These are phyloP conservation scores for Mortierella sp. DNA, from an alignment of 371 early-diverging fungal species.

Conservation along the genomic window DNA sequence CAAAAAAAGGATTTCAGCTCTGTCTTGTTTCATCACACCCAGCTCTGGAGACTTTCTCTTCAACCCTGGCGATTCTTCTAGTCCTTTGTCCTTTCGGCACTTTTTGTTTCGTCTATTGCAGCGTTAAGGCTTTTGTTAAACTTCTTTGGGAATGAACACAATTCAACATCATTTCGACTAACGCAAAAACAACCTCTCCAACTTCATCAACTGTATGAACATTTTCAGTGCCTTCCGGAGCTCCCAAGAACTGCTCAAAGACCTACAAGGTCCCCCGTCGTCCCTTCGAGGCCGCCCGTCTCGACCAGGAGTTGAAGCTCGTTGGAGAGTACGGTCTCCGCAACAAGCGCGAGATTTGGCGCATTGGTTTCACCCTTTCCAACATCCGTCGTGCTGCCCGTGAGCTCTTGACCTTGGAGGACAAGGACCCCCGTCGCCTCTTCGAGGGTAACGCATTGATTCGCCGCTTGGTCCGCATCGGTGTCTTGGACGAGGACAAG, in stretches of 20 bases:
- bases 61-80: neutral
- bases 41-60: neutral
- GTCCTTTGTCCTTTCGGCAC: neutral
- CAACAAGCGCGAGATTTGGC: conserved; percentile 99
- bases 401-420: conserved; percentile 98
- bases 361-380: conserved; percentile 97
- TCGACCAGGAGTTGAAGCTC: conserved; percentile 99
- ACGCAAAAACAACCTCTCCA: neutral
- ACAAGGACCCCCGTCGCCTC: conserved; percentile 97
- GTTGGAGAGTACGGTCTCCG: conserved; percentile 99
- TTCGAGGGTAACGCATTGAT: conserved; percentile 99
- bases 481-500: conserved; percentile 97
- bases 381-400: conserved; percentile 99
- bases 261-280: conserved; percentile 98
- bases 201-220: neutral
- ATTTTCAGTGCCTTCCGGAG: conserved; percentile 46
- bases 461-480: conserved; percentile 97
- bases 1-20: neutral
- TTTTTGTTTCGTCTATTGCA: neutral
- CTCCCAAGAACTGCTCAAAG: conserved; percentile 77
- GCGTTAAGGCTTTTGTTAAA: neutral
- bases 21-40: neutral
- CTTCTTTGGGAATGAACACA: neutral
- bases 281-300: conserved; percentile 98
- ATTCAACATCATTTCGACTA: neutral